Evolutionary conservation across 208 protist species (phyloP), one percentile per base, ranked within the genome.

Genomic region (Kentomonas sorsogonicus): DNA sequence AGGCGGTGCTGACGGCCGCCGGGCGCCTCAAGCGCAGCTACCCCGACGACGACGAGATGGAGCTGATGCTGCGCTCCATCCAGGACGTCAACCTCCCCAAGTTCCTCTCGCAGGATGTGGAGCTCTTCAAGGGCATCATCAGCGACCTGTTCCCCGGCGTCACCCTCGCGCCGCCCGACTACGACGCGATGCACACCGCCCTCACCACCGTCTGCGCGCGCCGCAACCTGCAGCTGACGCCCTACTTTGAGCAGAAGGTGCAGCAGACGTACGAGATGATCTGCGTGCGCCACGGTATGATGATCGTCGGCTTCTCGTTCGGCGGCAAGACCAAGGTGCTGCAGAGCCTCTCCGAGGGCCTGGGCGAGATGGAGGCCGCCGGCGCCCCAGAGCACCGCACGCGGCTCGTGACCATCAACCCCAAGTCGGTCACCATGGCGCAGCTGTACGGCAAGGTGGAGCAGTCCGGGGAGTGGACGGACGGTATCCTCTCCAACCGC

Each of bases 191-290:
- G 79, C 75, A 86, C 63, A 57, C 66, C 30, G 87, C 87, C 25
- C 67, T 98, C 30, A 45, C 57, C 22, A 70, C 44, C 23, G 82
- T 88, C 31, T 89, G 77, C 27, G 13, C 47, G 15, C 71, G 70
- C 39, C 58, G 70, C 34, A 94, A 95, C 60, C 48, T 98, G 45
- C 88, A 96, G 77, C 77, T 94, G 7, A 93, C 88, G n/a, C 31
- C 66, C 22, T 94, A 93, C 64, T 96, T 97, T 77, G 79, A 94
- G 53, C 45, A 83, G 30, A 97, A 97, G 69, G 77, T 94, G 38
- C 73, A 72, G 29, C 83, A 98, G 70, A 89, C 95, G 22, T 96
- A 98, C 59, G 97, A 99, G 75, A 99, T 98, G 93, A 97, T 98
- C 53, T 78, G 86, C 40, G 96, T 98, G 30, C 89, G 97, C 4